These are phyloP conservation scores for Phytomonas sp. DNA, from an alignment of 208 protist genomes.

Conservation along the genomic window DNA sequence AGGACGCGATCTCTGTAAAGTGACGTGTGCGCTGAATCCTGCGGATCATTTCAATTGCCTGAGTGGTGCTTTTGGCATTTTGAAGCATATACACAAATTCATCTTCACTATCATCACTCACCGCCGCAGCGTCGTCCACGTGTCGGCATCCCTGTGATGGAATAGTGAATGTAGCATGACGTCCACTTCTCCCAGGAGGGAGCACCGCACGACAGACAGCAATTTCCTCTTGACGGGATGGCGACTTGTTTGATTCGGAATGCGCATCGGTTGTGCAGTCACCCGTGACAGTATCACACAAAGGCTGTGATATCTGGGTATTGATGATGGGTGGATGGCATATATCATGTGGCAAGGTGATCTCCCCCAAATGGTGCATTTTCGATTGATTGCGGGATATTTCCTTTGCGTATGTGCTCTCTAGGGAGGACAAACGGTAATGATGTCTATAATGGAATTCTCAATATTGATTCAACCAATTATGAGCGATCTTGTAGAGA, in stretches of 20 bases:
- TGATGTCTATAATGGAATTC: not conserved
- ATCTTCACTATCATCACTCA: constrained; percentile 16
- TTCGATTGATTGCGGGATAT: not conserved
- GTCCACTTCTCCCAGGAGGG: not conserved
- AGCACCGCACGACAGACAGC: not conserved
- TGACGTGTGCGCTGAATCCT: constrained; percentile 15
- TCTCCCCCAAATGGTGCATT: not conserved
- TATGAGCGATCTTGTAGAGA: not conserved
- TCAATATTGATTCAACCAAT: not conserved
- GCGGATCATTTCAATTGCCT: constrained; percentile 31
- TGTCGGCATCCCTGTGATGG: not conserved
- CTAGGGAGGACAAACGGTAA: not conserved
- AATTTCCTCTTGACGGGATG: not conserved
- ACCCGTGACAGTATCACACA: not conserved
- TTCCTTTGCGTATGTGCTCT: not conserved
- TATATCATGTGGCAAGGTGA: not conserved
- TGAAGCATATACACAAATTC: constrained; percentile 28
- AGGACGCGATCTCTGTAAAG: not conserved
- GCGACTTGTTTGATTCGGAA: not conserved
- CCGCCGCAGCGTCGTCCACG: not conserved
- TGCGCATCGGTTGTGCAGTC: not conserved
- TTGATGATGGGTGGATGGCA: not conserved
- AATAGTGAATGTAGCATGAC: not conserved
- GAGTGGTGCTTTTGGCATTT: constrained; percentile 23
- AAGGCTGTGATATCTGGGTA: not conserved